Evolutionary conservation across 2,329 filamentous ascomycete species (phyloP).

Genomic region (Lasiodiplodia sp.): DNA sequence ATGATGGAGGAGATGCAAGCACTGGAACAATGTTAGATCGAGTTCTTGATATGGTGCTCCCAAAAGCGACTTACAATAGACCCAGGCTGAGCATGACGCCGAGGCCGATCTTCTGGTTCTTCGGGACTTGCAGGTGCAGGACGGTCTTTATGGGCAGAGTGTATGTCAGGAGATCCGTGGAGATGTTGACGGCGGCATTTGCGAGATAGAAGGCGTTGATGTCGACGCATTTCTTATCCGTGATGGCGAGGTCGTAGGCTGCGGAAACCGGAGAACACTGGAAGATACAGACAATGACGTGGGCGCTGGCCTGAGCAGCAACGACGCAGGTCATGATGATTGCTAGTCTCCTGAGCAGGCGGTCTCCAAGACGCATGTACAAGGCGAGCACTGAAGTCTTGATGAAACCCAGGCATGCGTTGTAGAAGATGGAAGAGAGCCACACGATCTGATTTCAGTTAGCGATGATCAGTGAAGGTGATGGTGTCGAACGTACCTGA

Average conservation of each 20-base stretch:
- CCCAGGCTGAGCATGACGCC: conserved; percentile 36
- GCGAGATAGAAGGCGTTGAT: conserved; percentile 40
- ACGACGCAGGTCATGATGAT: conserved; percentile 52
- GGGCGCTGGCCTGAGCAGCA: conserved; percentile 37
- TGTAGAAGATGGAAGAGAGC: conserved; percentile 58
- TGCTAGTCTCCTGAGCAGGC: conserved; percentile 45
- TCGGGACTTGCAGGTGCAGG: conserved; percentile 34
- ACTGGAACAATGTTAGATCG: conserved; percentile 5
- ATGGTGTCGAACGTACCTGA: conserved; percentile 35
- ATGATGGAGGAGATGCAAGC: conserved; percentile 31
- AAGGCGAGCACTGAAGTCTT: conserved; percentile 56
- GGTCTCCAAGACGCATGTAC: conserved; percentile 54
- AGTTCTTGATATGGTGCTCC: not conserved
- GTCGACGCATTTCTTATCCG: conserved; percentile 34
- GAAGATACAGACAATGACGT: conserved; percentile 36
- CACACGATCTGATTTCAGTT: conserved; percentile 43
- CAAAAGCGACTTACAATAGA: conserved; percentile 34
- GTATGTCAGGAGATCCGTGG: conserved; percentile 37
- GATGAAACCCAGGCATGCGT: conserved; percentile 54
- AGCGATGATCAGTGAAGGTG: not conserved
- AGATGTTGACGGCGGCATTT: conserved; percentile 37
- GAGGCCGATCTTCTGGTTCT: conserved; percentile 35
- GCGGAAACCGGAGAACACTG: conserved; percentile 37
- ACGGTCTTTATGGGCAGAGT: conserved; percentile 37
- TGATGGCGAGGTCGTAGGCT: conserved; percentile 36